These are phyloP conservation scores for Pythium sp. DNA, from an alignment of 352 stramenopile genomes.

Conservation along the genomic window DNA sequence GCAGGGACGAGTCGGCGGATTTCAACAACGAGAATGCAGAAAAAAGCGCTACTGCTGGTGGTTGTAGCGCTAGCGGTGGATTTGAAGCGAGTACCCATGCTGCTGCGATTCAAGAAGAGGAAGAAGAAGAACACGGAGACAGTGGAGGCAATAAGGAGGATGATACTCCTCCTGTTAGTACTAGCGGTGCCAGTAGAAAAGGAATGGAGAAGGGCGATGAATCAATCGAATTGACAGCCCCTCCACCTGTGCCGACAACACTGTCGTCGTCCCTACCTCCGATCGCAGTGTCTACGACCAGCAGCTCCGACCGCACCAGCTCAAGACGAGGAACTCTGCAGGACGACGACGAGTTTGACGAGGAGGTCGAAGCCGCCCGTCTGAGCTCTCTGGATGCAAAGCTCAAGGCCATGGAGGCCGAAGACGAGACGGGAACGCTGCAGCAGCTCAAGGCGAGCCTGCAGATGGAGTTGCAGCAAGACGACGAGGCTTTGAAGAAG, in stretches of 20 bases:
- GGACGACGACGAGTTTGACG: conserved; percentile 58
- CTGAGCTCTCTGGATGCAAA: conserved; percentile 68
- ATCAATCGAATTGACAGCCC: conserved; percentile 6
- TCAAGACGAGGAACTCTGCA: conserved; percentile 10
- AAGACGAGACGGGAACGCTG: conserved; percentile 75
- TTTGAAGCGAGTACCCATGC: background rate
- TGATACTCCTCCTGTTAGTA: too few species aligned
- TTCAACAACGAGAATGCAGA: background rate
- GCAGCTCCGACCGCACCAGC: background rate
- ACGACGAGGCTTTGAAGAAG: conserved; percentile 35
- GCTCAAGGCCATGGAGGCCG: conserved; percentile 82
- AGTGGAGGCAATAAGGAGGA: conserved; percentile 18
- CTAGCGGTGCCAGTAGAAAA: conserved; percentile 9
- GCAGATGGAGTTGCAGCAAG: conserved; percentile 51
- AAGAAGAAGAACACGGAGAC: conserved; percentile 3
- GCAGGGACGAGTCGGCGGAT: conserved; percentile 22
- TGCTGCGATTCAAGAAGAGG: background rate
- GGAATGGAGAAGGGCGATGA: conserved; percentile 23
- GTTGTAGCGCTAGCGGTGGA: background rate
- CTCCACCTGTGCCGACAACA: conserved; percentile 28
- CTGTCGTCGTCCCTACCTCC: conserved; percentile 25
- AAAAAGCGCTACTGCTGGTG: background rate
- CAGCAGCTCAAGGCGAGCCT: conserved; percentile 75
- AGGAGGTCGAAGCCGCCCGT: conserved; percentile 54
- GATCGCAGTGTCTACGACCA: background rate